phyloP scores from a whole-genome alignment of 495 filamentous ascomycete genomes.

The Lasiosphaeria hispida region DNA sequence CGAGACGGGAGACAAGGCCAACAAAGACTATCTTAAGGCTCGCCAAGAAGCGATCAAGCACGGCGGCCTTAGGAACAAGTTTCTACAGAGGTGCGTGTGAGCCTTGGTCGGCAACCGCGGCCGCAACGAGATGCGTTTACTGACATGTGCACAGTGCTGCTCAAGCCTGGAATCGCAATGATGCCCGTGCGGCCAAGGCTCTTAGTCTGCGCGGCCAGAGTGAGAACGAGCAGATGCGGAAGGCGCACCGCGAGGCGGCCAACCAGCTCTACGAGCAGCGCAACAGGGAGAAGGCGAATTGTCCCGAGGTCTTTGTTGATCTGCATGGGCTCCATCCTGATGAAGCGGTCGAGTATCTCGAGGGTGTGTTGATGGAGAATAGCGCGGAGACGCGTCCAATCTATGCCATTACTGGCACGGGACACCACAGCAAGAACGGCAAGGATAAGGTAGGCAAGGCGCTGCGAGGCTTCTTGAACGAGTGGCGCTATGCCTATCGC shows the following conservation, averaged over 20 bases:
- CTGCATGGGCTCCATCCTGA: conserved; percentile 95
- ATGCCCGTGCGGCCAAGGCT: conserved; percentile 93
- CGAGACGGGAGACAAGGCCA: conserved; percentile 86
- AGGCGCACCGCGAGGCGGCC: conserved; percentile 93
- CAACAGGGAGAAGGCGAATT: conserved; percentile 63
- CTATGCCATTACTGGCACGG: conserved; percentile 95
- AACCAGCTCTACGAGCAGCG: conserved; percentile 90
- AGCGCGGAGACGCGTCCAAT: conserved; percentile 68
- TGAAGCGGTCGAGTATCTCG: conserved; percentile 93
- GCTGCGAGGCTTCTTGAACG: conserved; percentile 83
- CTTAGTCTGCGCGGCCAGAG: conserved; percentile 89
- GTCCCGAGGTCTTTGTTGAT: conserved; percentile 86
- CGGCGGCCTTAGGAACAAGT: conserved; percentile 93
- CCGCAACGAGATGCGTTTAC: conserved; percentile 1
- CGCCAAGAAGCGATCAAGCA: conserved; percentile 94
- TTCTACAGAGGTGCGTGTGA: conserved; percentile 75
- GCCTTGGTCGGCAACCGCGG: neutral
- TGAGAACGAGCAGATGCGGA: conserved; percentile 96
- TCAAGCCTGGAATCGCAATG: conserved; percentile 99
- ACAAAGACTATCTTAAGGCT: conserved; percentile 91
- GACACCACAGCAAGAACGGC: conserved; percentile 96
- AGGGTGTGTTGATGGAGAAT: conserved; percentile 80
- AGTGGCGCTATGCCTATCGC: conserved; percentile 92
- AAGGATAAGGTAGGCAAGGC: conserved; percentile 99
- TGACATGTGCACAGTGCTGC: conserved; percentile 65